Percentiles rank a stretch among this genome's conserved stretches.
phyloP scores from a whole-genome alignment of 2,329 filamentous ascomycete genomes.

The Ophiostoma perfectum region DNA sequence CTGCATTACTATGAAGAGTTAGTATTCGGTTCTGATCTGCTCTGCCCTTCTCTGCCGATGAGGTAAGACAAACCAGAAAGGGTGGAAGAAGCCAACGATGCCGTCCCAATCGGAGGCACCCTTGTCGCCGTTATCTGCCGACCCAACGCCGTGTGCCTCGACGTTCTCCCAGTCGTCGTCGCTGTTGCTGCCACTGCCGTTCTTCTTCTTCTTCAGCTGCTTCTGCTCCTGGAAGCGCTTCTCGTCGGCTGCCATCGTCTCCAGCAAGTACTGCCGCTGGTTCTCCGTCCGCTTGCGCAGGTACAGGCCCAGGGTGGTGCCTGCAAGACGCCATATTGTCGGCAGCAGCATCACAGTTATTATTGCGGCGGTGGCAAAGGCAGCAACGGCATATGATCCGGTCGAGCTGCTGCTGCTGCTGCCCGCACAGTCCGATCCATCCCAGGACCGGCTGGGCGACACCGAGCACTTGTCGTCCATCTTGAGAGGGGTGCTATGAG shows the following conservation, averaged over 20 bases:
- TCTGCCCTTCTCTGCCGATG: no score
- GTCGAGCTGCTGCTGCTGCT: neutral
- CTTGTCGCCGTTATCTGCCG: conserved; percentile 37
- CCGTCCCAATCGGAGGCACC: conserved; percentile 66
- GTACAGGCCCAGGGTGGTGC: conserved; percentile 52
- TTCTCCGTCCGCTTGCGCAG: conserved; percentile 59
- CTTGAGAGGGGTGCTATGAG: no score
- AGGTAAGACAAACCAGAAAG: conserved; percentile 67
- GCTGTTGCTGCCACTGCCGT: conserved; percentile 27
- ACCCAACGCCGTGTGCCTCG: conserved; percentile 41
- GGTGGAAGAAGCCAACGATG: conserved; percentile 93
- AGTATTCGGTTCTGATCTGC: conserved; percentile 21
- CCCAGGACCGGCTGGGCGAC: neutral
- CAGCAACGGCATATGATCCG: neutral
- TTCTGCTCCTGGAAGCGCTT: conserved; percentile 35
- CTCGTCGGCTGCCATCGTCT: conserved; percentile 46
- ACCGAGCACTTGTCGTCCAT: conserved; percentile 1
- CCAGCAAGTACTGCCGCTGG: conserved; percentile 53
- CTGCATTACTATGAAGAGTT: conserved; percentile 67
- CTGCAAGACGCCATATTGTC: conserved; percentile 37
- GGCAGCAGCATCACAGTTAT: conserved; percentile 35
- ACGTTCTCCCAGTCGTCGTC: conserved; percentile 69
- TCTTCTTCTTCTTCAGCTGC: conserved; percentile 29
- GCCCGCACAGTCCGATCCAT: neutral
- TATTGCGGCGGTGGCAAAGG: conserved; percentile 24